Conservation (phyloP, 2,329 filamentous ascomycete genomes). For the Aspergillus eucalypticola region DNA sequence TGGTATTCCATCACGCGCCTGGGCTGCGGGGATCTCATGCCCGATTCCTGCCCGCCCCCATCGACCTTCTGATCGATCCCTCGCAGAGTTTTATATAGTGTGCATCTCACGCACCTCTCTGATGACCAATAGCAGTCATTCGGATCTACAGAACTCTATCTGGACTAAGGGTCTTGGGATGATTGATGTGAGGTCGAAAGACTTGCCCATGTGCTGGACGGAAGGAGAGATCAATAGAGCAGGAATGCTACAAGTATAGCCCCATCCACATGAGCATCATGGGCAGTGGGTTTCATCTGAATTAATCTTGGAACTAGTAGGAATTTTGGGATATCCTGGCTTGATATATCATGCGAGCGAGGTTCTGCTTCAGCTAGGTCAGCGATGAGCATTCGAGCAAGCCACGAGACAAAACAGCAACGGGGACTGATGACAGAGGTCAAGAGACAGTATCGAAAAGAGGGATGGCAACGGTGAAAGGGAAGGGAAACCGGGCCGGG, state of each 20-base stretch:
- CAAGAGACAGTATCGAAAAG: not conserved
- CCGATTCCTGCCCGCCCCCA: not conserved
- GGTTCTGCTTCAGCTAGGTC: not conserved
- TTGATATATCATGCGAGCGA: not conserved
- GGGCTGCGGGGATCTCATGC: not conserved
- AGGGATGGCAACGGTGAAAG: not conserved
- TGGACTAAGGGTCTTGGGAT: not conserved
- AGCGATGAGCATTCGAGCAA: not conserved
- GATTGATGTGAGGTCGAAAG: not conserved
- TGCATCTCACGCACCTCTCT: not conserved
- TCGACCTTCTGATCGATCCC: not conserved
- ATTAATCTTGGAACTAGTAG: not conserved
- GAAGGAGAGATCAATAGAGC: not conserved
- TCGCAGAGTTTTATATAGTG: not conserved
- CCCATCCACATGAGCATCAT: not conserved
- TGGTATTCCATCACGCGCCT: constrained; percentile 11
- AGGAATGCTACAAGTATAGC: not conserved
- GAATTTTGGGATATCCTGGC: constrained; percentile 13
- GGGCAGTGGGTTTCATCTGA: not conserved
- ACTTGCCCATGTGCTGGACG: not conserved
- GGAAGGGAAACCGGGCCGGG: not conserved
- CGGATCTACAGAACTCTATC: not conserved
- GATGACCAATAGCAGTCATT: not conserved
- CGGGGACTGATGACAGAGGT: not conserved
- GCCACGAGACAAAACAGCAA: not conserved